Evolutionary conservation across 495 filamentous ascomycete genomes (phyloP).

Genomic region (Lophiotrema nucula): DNA sequence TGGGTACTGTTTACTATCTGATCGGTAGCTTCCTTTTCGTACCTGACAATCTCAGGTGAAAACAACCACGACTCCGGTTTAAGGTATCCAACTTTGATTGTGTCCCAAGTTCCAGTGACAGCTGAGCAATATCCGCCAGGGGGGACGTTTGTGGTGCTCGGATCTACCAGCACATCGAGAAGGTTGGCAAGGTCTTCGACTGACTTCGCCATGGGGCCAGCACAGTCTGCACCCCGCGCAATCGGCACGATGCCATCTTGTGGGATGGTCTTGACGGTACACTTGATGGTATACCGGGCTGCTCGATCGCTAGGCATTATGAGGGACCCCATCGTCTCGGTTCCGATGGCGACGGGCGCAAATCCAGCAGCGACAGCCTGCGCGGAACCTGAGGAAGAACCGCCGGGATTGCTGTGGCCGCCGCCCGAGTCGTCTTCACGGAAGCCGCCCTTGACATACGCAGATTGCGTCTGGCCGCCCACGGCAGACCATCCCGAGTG

Average conservation of each 20-base stretch:
- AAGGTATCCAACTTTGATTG: neutral
- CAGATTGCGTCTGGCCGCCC: slow-evolving; percentile 9
- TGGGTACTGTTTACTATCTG: too few species aligned
- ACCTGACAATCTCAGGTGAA: too few species aligned
- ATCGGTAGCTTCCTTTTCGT: too few species aligned
- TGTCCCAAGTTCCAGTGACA: neutral
- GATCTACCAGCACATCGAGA: slow-evolving; percentile 27
- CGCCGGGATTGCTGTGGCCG: slow-evolving; percentile 8
- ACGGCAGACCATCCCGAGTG: slow-evolving; percentile 17
- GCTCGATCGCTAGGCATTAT: neutral
- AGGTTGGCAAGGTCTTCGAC: slow-evolving; percentile 33
- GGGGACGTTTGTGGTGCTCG: neutral
- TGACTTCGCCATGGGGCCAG: slow-evolving; percentile 42
- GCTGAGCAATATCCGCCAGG: neutral
- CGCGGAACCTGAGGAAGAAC: slow-evolving; percentile 16
- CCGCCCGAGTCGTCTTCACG: neutral
- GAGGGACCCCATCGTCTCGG: slow-evolving; percentile 13
- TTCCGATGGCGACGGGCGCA: slow-evolving; percentile 6
- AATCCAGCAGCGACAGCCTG: slow-evolving; percentile 14
- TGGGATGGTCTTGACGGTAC: neutral
- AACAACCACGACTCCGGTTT: neutral
- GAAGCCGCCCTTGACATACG: slow-evolving; percentile 10
- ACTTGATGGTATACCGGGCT: slow-evolving; percentile 12
- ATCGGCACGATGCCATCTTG: slow-evolving; percentile 9
- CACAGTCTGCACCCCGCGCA: slow-evolving; percentile 36